Percentiles rank a stretch among this genome's conserved stretches.
Conservation (phyloP, 345 rosid species). For the Clausena lansium region DNA sequence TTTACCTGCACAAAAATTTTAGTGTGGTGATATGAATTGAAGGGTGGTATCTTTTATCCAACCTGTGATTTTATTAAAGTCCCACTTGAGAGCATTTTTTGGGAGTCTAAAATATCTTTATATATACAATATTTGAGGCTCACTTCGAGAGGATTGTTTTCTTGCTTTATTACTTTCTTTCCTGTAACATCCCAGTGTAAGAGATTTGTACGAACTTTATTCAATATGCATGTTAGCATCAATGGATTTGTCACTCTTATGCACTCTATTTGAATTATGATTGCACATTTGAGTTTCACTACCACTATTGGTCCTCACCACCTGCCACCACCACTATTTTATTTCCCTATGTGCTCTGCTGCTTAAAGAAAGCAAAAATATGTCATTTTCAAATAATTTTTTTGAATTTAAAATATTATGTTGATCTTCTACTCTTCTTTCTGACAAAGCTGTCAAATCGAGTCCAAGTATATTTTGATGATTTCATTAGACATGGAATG, state of each 20-base stretch:
- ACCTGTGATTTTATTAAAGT: background rate
- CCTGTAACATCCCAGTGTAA: no score
- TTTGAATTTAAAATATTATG: background rate
- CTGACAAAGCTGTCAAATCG: background rate
- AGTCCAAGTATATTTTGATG: background rate
- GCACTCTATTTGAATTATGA: background rate
- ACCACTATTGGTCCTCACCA: background rate
- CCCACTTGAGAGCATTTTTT: background rate
- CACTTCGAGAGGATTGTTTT: background rate
- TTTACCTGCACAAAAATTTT: background rate
- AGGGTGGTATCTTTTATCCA: background rate
- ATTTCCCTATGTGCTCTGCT: background rate
- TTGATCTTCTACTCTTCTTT: background rate
- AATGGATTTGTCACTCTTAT: background rate
- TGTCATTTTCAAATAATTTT: background rate
- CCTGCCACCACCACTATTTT: background rate
- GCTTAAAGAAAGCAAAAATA: background rate
- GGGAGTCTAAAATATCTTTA: background rate
- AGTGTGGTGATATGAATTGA: background rate
- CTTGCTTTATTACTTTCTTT: background rate
- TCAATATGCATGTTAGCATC: background rate
- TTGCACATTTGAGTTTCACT: background rate
- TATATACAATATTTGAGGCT: background rate
- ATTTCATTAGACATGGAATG: background rate
- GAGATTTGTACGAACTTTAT: no score